Base-by-base conservation (phyloP, 2,329 filamentous ascomycete genomes). In the Graphilbum fragrans region DNA sequence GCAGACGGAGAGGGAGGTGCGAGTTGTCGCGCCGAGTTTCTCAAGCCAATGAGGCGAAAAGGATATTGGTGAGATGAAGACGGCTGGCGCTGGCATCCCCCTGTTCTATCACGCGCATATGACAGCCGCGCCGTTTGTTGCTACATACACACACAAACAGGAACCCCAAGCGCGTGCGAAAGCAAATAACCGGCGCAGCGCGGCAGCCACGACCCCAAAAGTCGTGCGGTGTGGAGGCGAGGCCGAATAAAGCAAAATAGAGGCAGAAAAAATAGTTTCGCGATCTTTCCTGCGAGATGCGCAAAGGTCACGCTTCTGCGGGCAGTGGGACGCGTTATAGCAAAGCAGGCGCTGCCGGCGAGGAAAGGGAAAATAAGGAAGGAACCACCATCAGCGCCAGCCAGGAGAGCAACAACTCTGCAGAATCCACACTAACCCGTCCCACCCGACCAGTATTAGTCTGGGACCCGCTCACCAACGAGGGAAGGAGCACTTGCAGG, bases 301-400 rank as follows among this genome's bases (percentile, higher is more conserved):
- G 36, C 21, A 36, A 38, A 31, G 37, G 17, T 33, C 37, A 39
- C 37, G 25, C 34, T 39, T 40, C 37, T 41, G 11, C 6, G 29
- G 29, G 31, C 23, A 35, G 38, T 34, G 35, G 38, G 27, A 41
- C 38, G 38, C 38, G 38, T 44, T 40, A 38, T 44, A 41, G 29
- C 37, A 18, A 27, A 27, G 23, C 23, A 27, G 23, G n/a, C n/a
- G n/a, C n/a, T n/a, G n/a, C n/a, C n/a, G n/a, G n/a, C n/a, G 41
- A 23, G 33, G 37, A 39, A 25, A 45, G n/a, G 38, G 25, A 35
- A 31, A 41, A 35, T 35, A 42, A 37, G 36, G 36, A 37, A 41
- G 21, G 37, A 43, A 21, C 41, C 41, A 33, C 29, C 29, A 27
- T 12, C 7, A 12, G 12, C 23, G 23, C 7, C 7, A 27, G 12